A percentile compares a stretch with the other conserved stretches of the same genome.
Conservation (phyloP, 345 rosid genomes). For the Bruguiera sexangula region DNA sequence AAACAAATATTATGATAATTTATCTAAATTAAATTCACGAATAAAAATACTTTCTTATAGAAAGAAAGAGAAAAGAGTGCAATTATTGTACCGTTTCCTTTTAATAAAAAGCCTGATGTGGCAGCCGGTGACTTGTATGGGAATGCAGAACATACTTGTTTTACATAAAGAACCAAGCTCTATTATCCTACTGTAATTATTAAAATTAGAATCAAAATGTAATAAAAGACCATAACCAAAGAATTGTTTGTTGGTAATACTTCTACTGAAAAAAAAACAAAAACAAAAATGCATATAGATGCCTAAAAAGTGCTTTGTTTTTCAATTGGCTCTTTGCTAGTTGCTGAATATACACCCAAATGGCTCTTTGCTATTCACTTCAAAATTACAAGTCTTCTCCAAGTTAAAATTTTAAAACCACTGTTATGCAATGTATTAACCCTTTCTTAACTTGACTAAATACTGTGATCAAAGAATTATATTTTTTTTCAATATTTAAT, state of each 20-base stretch:
- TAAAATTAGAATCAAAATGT: not conserved
- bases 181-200: not conserved
- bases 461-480: not conserved
- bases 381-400: not conserved
- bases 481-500: too few species aligned
- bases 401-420: slow-evolving; percentile 7
- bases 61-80: not conserved
- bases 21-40: not conserved
- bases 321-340: slow-evolving; percentile 5
- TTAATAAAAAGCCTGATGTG: not conserved
- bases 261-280: not conserved
- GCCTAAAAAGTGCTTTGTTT: not conserved
- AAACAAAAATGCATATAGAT: not conserved
- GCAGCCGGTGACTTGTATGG: not conserved
- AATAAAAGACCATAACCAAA: slow-evolving; percentile 8
- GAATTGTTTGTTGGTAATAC: not conserved
- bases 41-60: not conserved
- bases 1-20: too few species aligned
- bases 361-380: not conserved
- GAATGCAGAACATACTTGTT: not conserved
- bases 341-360: not conserved
- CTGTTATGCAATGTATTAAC: not conserved
- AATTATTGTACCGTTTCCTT: not conserved
- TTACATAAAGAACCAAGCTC: not conserved
- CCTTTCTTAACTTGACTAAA: slow-evolving; percentile 19